Evolutionary conservation across 2,329 filamentous ascomycete genomes (phyloP).

Genomic region (Pseudopyrenochaeta lycopersici): DNA sequence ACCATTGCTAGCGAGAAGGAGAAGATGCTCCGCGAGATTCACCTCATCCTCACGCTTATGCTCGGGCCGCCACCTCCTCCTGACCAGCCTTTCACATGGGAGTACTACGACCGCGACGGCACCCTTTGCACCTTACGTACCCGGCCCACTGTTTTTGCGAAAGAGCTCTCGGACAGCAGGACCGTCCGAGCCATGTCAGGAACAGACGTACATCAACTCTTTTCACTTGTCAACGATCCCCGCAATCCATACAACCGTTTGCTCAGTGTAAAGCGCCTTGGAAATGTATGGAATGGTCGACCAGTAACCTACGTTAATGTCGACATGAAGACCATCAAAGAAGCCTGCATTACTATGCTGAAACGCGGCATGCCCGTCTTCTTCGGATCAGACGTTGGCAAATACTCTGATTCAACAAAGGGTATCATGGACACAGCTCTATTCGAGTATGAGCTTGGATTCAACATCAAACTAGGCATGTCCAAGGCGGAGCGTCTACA

Average conservation of each 20-base stretch:
- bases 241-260: conserved; percentile 77
- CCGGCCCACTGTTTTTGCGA: conserved; percentile 76
- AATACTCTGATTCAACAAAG: conserved; percentile 72
- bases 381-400: conserved; percentile 88
- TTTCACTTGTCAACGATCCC: conserved; percentile 87
- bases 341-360: conserved; percentile 78
- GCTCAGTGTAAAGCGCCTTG: conserved; percentile 79
- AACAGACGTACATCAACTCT: conserved; percentile 71
- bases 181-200: conserved; percentile 66
- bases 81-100: conserved; percentile 77
- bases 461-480: conserved; percentile 78
- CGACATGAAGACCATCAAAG: conserved; percentile 75
- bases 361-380: conserved; percentile 82
- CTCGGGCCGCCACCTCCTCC: conserved; percentile 80
- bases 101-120: conserved; percentile 75
- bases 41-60: conserved; percentile 81
- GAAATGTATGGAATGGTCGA: conserved; percentile 81
- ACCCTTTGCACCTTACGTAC: conserved; percentile 69
- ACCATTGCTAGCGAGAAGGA: conserved; percentile 67
- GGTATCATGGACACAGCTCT: conserved; percentile 85
- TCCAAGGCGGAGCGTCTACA: conserved; percentile 78
- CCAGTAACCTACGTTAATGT: conserved; percentile 86
- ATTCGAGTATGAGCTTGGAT: conserved; percentile 83
- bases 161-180: conserved; percentile 69
- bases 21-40: conserved; percentile 80